A percentile compares a stretch with the other conserved stretches of the same genome.
These are phyloP conservation scores for Diplodia sapinea DNA, from an alignment of 2,329 filamentous ascomycete genomes.

Conservation along the genomic window DNA sequence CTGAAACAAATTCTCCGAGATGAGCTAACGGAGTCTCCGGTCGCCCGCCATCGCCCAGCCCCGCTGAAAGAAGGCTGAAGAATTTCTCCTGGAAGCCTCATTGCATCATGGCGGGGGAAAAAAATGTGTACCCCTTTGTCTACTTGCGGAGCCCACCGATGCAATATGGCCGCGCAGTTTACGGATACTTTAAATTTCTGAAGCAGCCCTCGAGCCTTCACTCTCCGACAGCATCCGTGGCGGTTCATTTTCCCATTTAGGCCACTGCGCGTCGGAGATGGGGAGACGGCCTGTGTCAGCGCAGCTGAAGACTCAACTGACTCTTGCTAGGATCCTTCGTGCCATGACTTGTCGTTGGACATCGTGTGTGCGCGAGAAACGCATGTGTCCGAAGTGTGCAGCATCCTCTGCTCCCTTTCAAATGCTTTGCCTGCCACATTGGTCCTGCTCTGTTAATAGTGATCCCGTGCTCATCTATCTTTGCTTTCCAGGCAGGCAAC, in stretches of 20 bases:
- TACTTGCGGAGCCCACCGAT: slow-evolving; percentile 3
- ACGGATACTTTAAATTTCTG: slow-evolving; percentile 2
- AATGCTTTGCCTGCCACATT: neutral
- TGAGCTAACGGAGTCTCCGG: slow-evolving; percentile 12
- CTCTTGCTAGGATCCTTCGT: slow-evolving; percentile 10
- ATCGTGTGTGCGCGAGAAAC: neutral
- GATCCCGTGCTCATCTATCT: neutral
- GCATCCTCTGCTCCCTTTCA: neutral
- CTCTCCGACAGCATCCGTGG: slow-evolving; percentile 21
- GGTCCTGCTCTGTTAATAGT: too few species aligned
- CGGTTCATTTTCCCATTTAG: slow-evolving; percentile 19
- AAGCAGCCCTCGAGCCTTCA: neutral
- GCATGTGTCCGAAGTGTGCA: slow-evolving; percentile 4
- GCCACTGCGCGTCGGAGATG: slow-evolving; percentile 11
- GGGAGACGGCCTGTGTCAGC: slow-evolving; percentile 15
- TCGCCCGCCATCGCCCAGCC: slow-evolving; percentile 5
- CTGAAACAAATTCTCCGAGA: slow-evolving; percentile 26
- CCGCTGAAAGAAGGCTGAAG: slow-evolving; percentile 28
- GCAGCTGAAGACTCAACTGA: slow-evolving; percentile 5
- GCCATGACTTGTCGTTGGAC: slow-evolving; percentile 12
- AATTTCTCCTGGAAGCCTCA: slow-evolving; percentile 9
- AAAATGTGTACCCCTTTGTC: neutral
- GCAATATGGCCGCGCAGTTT: neutral
- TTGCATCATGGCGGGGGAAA: neutral
- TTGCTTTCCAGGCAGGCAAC: neutral